These are phyloP conservation scores for Dothistroma pini DNA, from an alignment of 2,329 filamentous ascomycete species.

Conservation along the genomic window DNA sequence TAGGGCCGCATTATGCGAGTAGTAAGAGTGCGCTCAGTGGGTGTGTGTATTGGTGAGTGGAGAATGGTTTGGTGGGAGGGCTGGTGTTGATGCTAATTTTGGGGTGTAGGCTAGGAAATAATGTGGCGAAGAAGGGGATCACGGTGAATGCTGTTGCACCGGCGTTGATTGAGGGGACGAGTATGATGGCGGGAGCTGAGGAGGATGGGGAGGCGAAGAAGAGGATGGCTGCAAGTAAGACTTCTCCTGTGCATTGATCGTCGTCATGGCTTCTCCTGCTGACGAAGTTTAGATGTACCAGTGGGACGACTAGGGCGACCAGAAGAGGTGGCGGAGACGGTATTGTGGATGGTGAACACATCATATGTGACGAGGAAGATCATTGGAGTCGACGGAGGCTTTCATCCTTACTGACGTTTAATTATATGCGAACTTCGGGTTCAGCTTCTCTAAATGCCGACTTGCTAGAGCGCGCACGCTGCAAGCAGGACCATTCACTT, in stretches of 20 bases:
- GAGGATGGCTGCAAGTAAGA: constrained; percentile 34
- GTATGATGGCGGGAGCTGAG: constrained; percentile 40
- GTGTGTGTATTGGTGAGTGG: constrained; percentile 43
- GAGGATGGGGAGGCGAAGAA: constrained; percentile 30
- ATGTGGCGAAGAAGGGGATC: constrained; percentile 44
- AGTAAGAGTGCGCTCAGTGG: constrained; percentile 45
- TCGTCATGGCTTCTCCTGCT: not conserved
- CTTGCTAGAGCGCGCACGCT: too few relatives aligned
- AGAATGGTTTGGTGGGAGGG: too few relatives aligned
- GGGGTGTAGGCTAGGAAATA: constrained; percentile 32
- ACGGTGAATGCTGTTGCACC: constrained; percentile 50
- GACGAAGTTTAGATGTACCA: constrained; percentile 37
- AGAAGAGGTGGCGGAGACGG: constrained; percentile 47
- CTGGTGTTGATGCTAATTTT: not conserved
- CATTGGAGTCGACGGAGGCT: constrained; percentile 41
- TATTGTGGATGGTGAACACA: constrained; percentile 47
- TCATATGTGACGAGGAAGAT: constrained; percentile 48
- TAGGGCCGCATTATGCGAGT: constrained; percentile 42
- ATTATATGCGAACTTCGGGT: too few relatives aligned
- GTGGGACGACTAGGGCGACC: constrained; percentile 44
- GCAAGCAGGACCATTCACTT: too few relatives aligned
- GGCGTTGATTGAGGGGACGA: constrained; percentile 42
- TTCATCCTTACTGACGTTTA: constrained; percentile 30
- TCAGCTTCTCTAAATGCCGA: too few relatives aligned
- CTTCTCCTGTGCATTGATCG: not conserved